Evolutionary conservation across 257 asterid genomes (phyloP).

Genomic region (Knoxia roxburghii): DNA sequence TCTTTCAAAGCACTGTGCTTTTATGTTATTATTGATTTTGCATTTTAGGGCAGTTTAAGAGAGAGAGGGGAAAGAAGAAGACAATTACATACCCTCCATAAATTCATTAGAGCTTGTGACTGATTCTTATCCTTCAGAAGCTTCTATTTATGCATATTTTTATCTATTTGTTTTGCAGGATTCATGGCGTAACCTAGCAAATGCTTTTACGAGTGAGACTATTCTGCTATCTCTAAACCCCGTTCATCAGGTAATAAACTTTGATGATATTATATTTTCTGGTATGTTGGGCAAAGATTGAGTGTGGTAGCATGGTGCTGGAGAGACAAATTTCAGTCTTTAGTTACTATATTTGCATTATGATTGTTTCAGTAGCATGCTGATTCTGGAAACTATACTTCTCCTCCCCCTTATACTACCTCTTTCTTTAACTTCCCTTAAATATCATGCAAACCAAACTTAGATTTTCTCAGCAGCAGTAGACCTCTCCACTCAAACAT

Average conservation of each 20-base stretch:
- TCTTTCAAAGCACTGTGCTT: background rate
- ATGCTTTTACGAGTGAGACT: constrained; percentile 73
- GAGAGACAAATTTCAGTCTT: background rate
- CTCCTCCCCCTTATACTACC: background rate
- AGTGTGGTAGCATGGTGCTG: constrained; percentile 2
- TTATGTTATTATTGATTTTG: too few species aligned
- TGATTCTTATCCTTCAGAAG: background rate
- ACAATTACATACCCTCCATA: background rate
- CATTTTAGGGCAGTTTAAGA: too few species aligned
- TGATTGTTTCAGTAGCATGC: constrained; percentile 1
- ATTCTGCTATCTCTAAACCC: constrained; percentile 57
- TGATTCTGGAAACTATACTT: background rate
- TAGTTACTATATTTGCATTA: background rate
- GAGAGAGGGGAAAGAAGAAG: background rate
- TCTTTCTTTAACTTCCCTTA: constrained; percentile 2
- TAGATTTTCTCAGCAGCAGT: background rate
- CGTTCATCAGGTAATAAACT: constrained; percentile 63
- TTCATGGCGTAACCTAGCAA: constrained; percentile 70
- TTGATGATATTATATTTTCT: background rate
- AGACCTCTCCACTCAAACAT: constrained; percentile 4
- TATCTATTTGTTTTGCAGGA: constrained; percentile 42
- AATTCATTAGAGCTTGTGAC: background rate
- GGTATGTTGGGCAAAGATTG: background rate
- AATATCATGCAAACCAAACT: constrained; percentile 1
- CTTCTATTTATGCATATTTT: background rate